Conservation (phyloP, 2,329 filamentous ascomycete species). For the Rugonectria rugulosa region DNA sequence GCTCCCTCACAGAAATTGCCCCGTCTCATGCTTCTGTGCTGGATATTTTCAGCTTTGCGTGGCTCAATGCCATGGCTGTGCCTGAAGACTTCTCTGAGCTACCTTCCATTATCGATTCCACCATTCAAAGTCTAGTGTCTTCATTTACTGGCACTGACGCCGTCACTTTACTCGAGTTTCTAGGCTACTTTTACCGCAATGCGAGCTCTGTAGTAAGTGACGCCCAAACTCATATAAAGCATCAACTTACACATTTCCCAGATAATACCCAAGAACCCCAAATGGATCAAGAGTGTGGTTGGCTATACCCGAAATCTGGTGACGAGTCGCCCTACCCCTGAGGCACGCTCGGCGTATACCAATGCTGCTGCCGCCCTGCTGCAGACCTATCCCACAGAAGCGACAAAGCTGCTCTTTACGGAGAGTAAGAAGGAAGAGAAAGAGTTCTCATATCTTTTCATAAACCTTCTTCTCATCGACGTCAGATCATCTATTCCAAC, state of each 20-base stretch:
- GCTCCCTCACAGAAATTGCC: conserved; percentile 64
- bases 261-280: conserved; percentile 57
- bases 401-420: conserved; percentile 61
- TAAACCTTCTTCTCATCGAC: conserved; percentile 72
- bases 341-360: conserved; percentile 65
- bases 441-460: conserved; percentile 67
- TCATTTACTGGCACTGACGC: conserved; percentile 67
- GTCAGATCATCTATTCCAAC: conserved; percentile 68
- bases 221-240: neutral
- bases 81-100: conserved; percentile 43
- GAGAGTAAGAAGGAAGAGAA: conserved; percentile 53
- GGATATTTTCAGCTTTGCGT: conserved; percentile 63
- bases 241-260: conserved; percentile 38
- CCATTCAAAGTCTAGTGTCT: conserved; percentile 57
- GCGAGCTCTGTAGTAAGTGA: conserved; percentile 56
- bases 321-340: conserved; percentile 61
- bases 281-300: conserved; percentile 60
- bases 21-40: conserved; percentile 61
- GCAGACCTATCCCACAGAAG: conserved; percentile 58
- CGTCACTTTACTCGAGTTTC: conserved; percentile 64
- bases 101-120: conserved; percentile 53
- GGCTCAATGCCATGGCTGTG: conserved; percentile 57
- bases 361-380: conserved; percentile 66
- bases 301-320: conserved; percentile 61
- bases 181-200: conserved; percentile 60